Percentiles rank a stretch among this genome's conserved stretches.
phyloP scores from a whole-genome alignment of 2,329 filamentous ascomycete species.

The Trichoderma harzianum region DNA sequence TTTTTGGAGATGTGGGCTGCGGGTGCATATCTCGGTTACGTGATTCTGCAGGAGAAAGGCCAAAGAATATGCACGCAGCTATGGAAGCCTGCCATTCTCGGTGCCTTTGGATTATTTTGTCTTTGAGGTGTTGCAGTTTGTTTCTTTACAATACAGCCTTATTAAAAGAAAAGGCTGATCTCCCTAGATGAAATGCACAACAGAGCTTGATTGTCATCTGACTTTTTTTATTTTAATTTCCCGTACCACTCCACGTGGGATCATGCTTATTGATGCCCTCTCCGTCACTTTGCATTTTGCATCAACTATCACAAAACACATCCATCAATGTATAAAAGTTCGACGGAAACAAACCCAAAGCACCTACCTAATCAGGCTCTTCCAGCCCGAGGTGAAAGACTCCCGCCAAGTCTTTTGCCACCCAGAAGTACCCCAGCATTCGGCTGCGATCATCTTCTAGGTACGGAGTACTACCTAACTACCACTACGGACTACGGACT shows the following conservation, averaged over 20 bases:
- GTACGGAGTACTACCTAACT: neutral
- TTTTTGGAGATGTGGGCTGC: neutral
- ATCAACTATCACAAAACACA: neutral
- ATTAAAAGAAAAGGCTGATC: too few relatives aligned
- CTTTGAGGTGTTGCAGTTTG: neutral
- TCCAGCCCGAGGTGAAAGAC: neutral
- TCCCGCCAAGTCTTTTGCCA: neutral
- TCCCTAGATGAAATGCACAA: too few relatives aligned
- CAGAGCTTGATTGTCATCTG: neutral
- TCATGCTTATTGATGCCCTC: neutral
- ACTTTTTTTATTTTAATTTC: neutral
- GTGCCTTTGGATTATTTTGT: neutral
- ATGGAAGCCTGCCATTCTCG: neutral
- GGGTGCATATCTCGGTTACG: neutral
- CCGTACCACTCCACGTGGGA: neutral
- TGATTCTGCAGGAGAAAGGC: constrained; percentile 2
- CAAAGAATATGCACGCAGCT: neutral
- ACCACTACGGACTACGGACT: too few relatives aligned
- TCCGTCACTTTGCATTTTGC: neutral
- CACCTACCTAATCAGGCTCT: constrained; percentile 4
- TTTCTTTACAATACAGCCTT: neutral
- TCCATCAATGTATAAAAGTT: neutral
- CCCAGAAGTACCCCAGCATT: neutral
- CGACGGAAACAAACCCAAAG: neutral
- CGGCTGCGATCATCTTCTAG: neutral